These are phyloP conservation scores for Cicer judaicum DNA, from an alignment of 306 rosid species.

Conservation along the genomic window DNA sequence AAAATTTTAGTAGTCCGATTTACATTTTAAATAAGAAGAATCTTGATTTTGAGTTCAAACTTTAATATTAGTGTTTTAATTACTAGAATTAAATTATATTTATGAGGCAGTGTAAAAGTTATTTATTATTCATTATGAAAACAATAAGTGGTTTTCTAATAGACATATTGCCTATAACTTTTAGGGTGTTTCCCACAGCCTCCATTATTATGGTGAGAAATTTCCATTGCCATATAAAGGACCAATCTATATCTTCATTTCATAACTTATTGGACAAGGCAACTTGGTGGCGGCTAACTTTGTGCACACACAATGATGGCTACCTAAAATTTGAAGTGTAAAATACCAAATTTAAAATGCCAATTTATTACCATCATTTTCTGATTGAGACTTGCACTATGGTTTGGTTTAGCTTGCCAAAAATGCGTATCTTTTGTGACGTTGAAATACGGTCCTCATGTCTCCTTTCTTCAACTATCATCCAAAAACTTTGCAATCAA, in stretches of 20 bases:
- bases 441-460: constrained; percentile 33
- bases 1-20: no score
- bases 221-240: constrained; percentile 45
- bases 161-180: not conserved
- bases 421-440: constrained; percentile 44
- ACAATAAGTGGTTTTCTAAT: not conserved
- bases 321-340: constrained; percentile 30
- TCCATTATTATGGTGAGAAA: constrained; percentile 44
- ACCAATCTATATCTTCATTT: constrained; percentile 39
- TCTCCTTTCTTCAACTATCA: constrained; percentile 31
- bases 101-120: no score
- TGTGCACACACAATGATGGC: constrained; percentile 7
- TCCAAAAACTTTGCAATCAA: constrained; percentile 32
- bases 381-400: constrained; percentile 51
- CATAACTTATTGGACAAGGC: constrained; percentile 45
- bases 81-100: no score
- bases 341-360: constrained; percentile 37
- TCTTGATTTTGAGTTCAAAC: no score
- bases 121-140: no score
- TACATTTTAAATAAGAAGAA: no score
- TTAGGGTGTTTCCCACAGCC: constrained; percentile 17
- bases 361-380: constrained; percentile 44
- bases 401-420: constrained; percentile 19
- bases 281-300: constrained; percentile 49
- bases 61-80: no score